These are phyloP conservation scores for Ilex asprella DNA, from an alignment of 257 asterid species.

Conservation along the genomic window DNA sequence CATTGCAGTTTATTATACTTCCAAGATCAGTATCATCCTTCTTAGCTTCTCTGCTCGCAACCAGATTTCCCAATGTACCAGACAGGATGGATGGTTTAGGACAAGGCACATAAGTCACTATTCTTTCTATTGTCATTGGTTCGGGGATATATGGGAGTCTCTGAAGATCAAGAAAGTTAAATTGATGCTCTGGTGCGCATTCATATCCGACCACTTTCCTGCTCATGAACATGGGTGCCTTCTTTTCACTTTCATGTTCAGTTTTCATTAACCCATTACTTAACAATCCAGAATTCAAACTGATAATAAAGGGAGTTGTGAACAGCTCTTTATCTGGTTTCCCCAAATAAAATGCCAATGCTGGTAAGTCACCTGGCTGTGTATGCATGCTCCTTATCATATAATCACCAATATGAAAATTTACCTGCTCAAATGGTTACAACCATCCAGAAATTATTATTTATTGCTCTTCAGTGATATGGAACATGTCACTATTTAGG, in stretches of 20 bases:
- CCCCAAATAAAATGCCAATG: constrained; percentile 19
- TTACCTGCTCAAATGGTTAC: constrained; percentile 27
- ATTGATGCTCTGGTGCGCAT: constrained; percentile 13
- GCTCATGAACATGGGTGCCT: constrained; percentile 9
- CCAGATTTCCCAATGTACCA: constrained; percentile 15
- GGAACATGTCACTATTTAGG: not conserved
- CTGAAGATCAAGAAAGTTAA: constrained; percentile 13
- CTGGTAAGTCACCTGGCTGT: constrained; percentile 17
- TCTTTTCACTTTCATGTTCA: constrained; percentile 14
- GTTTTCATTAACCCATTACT: constrained; percentile 15
- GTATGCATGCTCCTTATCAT: constrained; percentile 8
- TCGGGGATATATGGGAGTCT: constrained; percentile 13
- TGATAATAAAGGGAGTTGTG: constrained; percentile 16
- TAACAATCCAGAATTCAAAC: constrained; percentile 16
- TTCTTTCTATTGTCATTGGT: constrained; percentile 14
- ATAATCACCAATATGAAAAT: constrained; percentile 8
- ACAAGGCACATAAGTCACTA: constrained; percentile 17
- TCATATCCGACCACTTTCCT: constrained; percentile 16
- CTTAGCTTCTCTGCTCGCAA: constrained; percentile 17
- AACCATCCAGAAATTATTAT: not conserved
- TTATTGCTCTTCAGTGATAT: not conserved
- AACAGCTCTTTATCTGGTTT: constrained; percentile 15
- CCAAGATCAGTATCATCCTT: constrained; percentile 18
- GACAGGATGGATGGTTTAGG: constrained; percentile 19
- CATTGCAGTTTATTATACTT: constrained; percentile 12